Conservation (phyloP, 23 red algal species). For the Gracilaria caudata region DNA sequence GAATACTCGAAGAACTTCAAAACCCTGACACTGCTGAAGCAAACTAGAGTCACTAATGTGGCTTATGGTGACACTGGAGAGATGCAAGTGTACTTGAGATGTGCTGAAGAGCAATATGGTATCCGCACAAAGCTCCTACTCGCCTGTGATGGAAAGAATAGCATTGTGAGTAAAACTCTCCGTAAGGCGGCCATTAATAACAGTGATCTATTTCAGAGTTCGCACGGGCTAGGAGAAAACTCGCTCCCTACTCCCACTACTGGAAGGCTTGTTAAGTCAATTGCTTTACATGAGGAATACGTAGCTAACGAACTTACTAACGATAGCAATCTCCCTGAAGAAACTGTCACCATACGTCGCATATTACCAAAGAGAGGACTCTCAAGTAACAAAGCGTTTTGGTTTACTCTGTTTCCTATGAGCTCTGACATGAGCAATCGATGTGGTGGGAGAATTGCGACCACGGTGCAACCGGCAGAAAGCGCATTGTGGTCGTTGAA, state of each 20-base stretch:
- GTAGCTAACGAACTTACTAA: not conserved
- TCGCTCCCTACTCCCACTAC: not conserved
- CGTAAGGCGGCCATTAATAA: not conserved
- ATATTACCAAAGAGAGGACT: not conserved
- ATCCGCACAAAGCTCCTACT: constrained; percentile 46
- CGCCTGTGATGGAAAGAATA: constrained; percentile 56
- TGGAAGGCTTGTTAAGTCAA: not conserved
- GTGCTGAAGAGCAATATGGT: not conserved
- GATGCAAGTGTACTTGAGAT: not conserved
- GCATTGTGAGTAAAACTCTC: constrained; percentile 7
- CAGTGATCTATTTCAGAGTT: not conserved
- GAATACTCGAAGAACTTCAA: not conserved
- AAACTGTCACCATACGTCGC: not conserved
- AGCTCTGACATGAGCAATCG: not conserved
- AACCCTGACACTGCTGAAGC: not conserved
- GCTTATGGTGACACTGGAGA: not conserved
- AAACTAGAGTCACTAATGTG: not conserved
- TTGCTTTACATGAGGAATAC: not conserved
- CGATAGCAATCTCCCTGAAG: not conserved
- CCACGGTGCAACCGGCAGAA: not conserved
- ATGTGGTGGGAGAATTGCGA: not conserved
- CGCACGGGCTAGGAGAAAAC: not conserved
- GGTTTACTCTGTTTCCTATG: not conserved
- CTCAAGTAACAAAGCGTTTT: not conserved
- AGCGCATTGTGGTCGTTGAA: not conserved